Evolutionary conservation across 192 early-diverging fungal genomes (phyloP).

Genomic region (Phlyctochytrium planicorne): DNA sequence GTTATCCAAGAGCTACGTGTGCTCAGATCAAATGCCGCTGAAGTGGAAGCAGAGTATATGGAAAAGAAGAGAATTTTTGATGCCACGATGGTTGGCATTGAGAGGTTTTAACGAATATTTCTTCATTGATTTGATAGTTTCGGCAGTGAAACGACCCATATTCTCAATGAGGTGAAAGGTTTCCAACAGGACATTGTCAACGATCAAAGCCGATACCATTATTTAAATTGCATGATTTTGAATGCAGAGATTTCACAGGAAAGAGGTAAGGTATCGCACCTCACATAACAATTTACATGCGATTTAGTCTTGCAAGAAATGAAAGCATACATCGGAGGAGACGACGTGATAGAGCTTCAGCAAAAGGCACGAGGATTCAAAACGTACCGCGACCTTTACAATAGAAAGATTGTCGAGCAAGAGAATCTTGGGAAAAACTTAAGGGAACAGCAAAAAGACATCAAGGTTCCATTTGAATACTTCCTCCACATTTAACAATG

Average conservation of each 20-base stretch:
- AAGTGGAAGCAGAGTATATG: constrained; percentile 51
- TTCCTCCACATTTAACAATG: constrained; percentile 3
- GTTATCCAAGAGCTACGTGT: constrained; percentile 55
- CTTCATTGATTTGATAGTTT: constrained; percentile 1
- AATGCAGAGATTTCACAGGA: constrained; percentile 47
- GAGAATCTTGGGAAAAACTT: constrained; percentile 48
- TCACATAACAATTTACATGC: constrained; percentile 5
- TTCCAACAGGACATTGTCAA: constrained; percentile 45
- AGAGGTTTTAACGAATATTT: constrained; percentile 45
- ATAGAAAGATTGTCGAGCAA: constrained; percentile 47
- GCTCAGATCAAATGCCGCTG: constrained; percentile 38
- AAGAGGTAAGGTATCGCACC: constrained; percentile 40
- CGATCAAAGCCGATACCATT: constrained; percentile 51
- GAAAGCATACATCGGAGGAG: constrained; percentile 65
- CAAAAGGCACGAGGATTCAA: constrained; percentile 62
- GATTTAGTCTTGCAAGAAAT: constrained; percentile 57
- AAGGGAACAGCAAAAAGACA: constrained; percentile 52
- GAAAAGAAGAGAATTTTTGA: constrained; percentile 59
- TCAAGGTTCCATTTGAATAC: constrained; percentile 39
- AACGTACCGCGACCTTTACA: constrained; percentile 61
- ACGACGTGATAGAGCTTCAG: constrained; percentile 49
- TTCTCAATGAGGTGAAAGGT: constrained; percentile 47
- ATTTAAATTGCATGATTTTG: constrained; percentile 39
- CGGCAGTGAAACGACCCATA: constrained; percentile 40
- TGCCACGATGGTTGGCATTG: constrained; percentile 52